Evolutionary conservation across 2,329 filamentous ascomycete species (phyloP), one percentile per base, ranked within the genome.

Genomic region (Alternaria ventricosa): DNA sequence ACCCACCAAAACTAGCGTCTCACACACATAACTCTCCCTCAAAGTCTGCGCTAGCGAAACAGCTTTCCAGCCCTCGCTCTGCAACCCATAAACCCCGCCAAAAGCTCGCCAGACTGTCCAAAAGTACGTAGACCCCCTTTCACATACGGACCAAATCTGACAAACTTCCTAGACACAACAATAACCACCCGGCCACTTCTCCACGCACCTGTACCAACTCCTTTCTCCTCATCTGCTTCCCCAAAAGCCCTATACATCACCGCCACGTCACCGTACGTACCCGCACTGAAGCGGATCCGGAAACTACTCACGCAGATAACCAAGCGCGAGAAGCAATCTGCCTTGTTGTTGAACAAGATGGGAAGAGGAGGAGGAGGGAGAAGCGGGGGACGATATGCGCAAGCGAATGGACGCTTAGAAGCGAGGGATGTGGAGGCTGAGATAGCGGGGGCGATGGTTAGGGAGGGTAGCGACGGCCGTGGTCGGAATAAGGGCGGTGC

Each of bases 161-260:
- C 63, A 23, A 20, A 51, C 45, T 12, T 2, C 12, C 18, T 62
- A 85, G 84, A 85, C 67, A 81, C 83, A 13, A 81, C 78, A 61
- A 77, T 89, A 55, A 74, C 82, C 66, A 88, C 87, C 74, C 85
- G 88, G 0, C 87, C 88, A 0, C 84, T 90, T 68, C 83, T 85
- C n/a, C 87, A 84, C 74, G 81, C 87, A 4, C 78, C 87, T 3
- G 78, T 87, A 28, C 80, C 86, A 5, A 85, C 85, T 0, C 85
- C 86, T 5, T 87, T 87, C 75, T 79, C 85, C 18, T 82, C 82
- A 57, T 67, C 84, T 49, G 69, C 72, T 1, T 74, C 80, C 6
- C 84, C 83, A 11, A 89, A 89, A 77, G 77, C 87, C 64, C 83
- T 94, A 77, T 92, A 93, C 81, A 83, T 94, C 61, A 88, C 87